phyloP scores from a whole-genome alignment of 2,329 filamentous ascomycete species.

The Beauveria varroae region DNA sequence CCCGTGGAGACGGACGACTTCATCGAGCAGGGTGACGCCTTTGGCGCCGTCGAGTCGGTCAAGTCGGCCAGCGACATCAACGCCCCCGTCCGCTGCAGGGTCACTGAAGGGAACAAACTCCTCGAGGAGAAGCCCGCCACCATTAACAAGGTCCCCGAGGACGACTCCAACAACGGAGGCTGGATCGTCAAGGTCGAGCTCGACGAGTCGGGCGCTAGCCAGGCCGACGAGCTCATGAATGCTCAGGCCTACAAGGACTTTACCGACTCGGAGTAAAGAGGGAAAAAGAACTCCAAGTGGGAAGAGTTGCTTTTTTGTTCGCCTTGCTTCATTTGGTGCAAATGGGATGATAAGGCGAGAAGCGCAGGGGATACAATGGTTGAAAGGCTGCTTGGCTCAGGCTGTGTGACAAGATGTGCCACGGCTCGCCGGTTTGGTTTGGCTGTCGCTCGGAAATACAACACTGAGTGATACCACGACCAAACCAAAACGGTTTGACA shows the following conservation, averaged over 20 bases:
- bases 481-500: not conserved
- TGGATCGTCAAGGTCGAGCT: conserved; percentile 91
- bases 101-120: conserved; percentile 63
- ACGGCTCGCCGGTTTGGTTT: not conserved
- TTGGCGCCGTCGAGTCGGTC: conserved; percentile 95
- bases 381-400: not conserved
- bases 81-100: conserved; percentile 71
- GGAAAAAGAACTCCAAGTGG: not conserved
- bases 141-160: conserved; percentile 88
- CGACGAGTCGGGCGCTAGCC: conserved; percentile 53
- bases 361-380: not conserved
- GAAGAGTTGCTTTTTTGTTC: not conserved
- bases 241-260: conserved; percentile 70
- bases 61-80: conserved; percentile 98
- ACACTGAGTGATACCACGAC: not conserved
- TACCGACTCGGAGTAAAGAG: conserved; percentile 36
- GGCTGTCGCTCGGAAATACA: not conserved
- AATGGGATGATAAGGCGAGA: not conserved
- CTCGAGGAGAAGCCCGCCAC: conserved; percentile 79
- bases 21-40: conserved; percentile 68
- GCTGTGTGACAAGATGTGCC: not conserved
- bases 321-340: not conserved
- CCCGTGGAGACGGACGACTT: conserved; percentile 58
- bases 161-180: conserved; percentile 63
- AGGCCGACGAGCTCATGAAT: conserved; percentile 72